A percentile compares a stretch with the other conserved stretches of the same genome.
phyloP scores from a whole-genome alignment of 495 filamentous ascomycete genomes.

The Evernia prunastri region DNA sequence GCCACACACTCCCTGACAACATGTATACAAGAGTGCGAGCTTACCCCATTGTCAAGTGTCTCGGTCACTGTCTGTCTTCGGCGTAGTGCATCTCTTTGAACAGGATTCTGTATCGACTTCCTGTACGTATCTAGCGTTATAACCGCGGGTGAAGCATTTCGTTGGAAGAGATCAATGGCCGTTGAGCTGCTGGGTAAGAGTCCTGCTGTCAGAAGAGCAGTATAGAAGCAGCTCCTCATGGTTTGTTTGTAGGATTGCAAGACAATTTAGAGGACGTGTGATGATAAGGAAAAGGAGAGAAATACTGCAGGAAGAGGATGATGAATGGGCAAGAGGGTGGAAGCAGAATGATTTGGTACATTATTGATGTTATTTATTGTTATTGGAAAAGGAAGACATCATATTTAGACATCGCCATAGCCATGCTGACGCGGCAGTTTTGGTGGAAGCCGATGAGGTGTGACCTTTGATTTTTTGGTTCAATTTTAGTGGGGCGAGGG shows the following conservation, averaged over 20 bases:
- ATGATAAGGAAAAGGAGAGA: background rate
- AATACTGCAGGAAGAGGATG: background rate
- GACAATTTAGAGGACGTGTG: background rate
- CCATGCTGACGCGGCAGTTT: background rate
- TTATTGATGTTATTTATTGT: background rate
- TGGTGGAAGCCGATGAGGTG: background rate
- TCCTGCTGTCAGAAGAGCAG: conserved; percentile 16
- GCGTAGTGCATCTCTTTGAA: conserved; percentile 30
- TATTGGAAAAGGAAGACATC: background rate
- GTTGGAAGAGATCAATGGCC: conserved; percentile 5
- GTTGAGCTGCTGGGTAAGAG: conserved; percentile 6
- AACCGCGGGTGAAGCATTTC: conserved; percentile 29
- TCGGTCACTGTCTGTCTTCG: conserved; percentile 35
- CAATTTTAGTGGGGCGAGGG: too few species aligned
- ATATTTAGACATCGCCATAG: background rate
- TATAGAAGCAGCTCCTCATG: conserved; percentile 1
- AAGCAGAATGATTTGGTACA: background rate
- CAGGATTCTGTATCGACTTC: conserved; percentile 33
- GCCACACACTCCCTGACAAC: background rate
- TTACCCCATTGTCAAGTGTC: conserved; percentile 37
- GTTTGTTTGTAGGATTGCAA: background rate
- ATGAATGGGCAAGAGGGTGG: background rate
- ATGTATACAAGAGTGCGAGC: conserved; percentile 22
- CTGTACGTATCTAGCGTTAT: conserved; percentile 38
- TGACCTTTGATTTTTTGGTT: too few species aligned